Base-by-base conservation (phyloP, 2,329 filamentous ascomycete genomes). In the Herpomyces periplanetae region DNA sequence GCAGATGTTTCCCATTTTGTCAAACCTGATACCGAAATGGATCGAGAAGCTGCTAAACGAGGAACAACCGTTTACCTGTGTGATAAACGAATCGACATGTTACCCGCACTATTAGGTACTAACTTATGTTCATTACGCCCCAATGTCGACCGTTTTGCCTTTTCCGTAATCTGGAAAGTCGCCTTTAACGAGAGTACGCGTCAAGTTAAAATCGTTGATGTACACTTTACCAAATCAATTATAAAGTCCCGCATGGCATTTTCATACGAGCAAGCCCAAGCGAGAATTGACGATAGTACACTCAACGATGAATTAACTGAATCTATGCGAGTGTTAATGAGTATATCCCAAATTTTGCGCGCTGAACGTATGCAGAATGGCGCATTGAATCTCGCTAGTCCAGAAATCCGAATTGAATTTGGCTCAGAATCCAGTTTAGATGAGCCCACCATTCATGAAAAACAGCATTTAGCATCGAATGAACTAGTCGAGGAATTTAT, bases 1-100 rank as follows among this genome's bases (percentile, higher is more conserved):
- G 84, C 80, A 11, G 80, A 96, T 37, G 80, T 96, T n/a, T 91
- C 80, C 5, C 65, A 96, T 40, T 96, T 96, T 34, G 80, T 96
- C 31, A 85, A 80, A 40, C 73, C 84, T 11, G 71, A 66, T 37
- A 96, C 75, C 32, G 63, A 80, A 20, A 96, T 96, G 80, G 84
- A 96, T 35, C 54, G 59, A 18, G 80, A 96, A 41, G 80, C 80
- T 3, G 80, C 69, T 33, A 56, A 85, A 32, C 62, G 80, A 30
- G 80, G 80, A 25, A 91, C 80, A 3, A 91, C 75, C 0, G 80
- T 96, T 11, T 96, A 96, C 35, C 47, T 96, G 8, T 80, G 96
- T 3, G 80, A 96, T 40, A 96, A 96, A 47, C 71, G 80, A 30
- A 96, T 96, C 31, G 84, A 96, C 44, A 96, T 96, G 84, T 50